Evolutionary conservation across 2,329 filamentous ascomycete species (phyloP).

Genomic region (Drechmeria coniospora): DNA sequence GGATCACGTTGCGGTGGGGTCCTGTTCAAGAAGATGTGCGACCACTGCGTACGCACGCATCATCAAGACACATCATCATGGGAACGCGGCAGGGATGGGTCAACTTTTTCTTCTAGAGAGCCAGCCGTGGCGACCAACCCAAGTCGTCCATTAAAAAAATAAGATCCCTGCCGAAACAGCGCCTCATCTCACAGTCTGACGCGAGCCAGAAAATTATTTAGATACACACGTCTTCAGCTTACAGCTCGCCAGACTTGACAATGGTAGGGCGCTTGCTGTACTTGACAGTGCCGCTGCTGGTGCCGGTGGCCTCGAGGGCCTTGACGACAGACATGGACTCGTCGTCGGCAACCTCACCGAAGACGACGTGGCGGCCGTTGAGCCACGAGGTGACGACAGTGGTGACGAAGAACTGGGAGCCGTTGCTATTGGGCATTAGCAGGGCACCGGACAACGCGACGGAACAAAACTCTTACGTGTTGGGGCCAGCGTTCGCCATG

Average conservation of each 20-base stretch:
- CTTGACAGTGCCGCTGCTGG: slow-evolving; percentile 36
- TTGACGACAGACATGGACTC: slow-evolving; percentile 37
- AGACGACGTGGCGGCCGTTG: slow-evolving; percentile 71
- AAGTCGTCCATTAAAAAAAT: too few species aligned
- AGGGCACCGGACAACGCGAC: not conserved
- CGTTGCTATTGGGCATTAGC: slow-evolving; percentile 53
- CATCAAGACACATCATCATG: too few species aligned
- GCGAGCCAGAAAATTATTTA: not conserved
- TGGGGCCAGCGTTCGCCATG: slow-evolving; percentile 90
- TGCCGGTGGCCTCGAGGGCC: slow-evolving; percentile 46
- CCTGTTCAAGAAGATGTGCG: too few species aligned
- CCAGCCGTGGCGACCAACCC: too few species aligned
- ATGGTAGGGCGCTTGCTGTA: slow-evolving; percentile 45
- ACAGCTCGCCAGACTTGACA: slow-evolving; percentile 33
- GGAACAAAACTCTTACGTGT: slow-evolving; percentile 48
- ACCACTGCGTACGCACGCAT: too few species aligned
- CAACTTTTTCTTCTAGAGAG: slow-evolving; percentile 1
- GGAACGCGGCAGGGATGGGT: too few species aligned
- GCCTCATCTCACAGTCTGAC: slow-evolving; percentile 1
- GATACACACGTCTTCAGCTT: slow-evolving; percentile 14
- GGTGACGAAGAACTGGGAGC: slow-evolving; percentile 95
- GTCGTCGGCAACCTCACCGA: slow-evolving; percentile 52
- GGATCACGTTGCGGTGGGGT: too few species aligned
- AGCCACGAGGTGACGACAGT: slow-evolving; percentile 82
- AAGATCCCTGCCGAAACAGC: not conserved